A percentile compares a stretch with the other conserved stretches of the same genome.
These are phyloP conservation scores for Danielia reshetovae DNA, from an alignment of 805 yeast species.

Conservation along the genomic window DNA sequence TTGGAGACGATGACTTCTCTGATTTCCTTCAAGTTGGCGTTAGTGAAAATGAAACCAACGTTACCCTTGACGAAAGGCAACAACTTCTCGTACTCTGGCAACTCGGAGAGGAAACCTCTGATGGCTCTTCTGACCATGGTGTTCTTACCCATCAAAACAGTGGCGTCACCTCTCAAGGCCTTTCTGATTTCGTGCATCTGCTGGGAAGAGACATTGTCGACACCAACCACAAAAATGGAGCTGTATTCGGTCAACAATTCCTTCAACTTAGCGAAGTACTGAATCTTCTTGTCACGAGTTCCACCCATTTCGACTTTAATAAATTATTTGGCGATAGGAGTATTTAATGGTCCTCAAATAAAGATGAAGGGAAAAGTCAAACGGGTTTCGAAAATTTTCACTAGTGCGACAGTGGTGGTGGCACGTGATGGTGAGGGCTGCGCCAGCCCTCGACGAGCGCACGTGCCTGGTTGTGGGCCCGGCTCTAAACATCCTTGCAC, in stretches of 20 bases:
- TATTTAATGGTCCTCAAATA: slow-evolving; percentile 67
- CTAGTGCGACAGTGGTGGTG: not conserved
- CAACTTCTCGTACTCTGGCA: slow-evolving; percentile 94
- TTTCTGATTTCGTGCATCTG: slow-evolving; percentile 99
- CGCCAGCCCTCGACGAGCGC: not conserved
- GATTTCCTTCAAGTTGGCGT: slow-evolving; percentile 85
- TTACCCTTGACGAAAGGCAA: slow-evolving; percentile 96
- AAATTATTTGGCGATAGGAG: slow-evolving; percentile 61
- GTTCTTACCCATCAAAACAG: slow-evolving; percentile 99
- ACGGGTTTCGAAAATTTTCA: not conserved
- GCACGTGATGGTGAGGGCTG: not conserved
- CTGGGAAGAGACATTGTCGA: slow-evolving; percentile 99
- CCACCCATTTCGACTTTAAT: slow-evolving; percentile 99
- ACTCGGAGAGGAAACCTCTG: slow-evolving; percentile 89
- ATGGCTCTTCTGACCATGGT: slow-evolving; percentile 99
- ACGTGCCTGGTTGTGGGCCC: no score
- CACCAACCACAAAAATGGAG: slow-evolving; percentile 98
- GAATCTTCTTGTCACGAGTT: slow-evolving; percentile 93
- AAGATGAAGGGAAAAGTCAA: slow-evolving; percentile 9
- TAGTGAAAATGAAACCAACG: slow-evolving; percentile 99
- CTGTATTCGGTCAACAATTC: slow-evolving; percentile 93
- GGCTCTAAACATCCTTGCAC: no score
- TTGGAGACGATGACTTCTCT: slow-evolving; percentile 85
- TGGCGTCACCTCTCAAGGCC: slow-evolving; percentile 91
- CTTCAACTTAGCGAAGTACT: slow-evolving; percentile 94